Base-by-base conservation (phyloP, 352 stramenopile genomes). In the Phytophthora colocasiae region DNA sequence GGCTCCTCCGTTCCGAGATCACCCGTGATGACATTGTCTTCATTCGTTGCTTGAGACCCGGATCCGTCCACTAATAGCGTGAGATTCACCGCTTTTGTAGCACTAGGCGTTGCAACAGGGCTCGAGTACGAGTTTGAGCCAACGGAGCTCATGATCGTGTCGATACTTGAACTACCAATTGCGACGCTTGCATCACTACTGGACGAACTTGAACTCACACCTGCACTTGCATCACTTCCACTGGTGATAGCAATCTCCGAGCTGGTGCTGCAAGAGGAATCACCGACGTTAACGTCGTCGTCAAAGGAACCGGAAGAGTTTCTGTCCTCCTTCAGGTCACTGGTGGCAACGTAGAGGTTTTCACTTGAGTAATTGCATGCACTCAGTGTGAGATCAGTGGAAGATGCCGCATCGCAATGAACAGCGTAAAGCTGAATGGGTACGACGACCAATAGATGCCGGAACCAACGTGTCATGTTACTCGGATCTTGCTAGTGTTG, bases 321-420 rank as follows among this genome's bases (percentile, higher is more conserved):
- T 5, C 17, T 53, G 39, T 24, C 54, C 3, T 29, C 59, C 43
- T 75, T 58, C 4, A 53, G 31, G 2, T 50, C 55, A 4, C 43
- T 65, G 4, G 52, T 29, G 38, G 61, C 56, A 34, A 81, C 70
- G 56, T 87, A 84, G 8, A 73, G 39, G 44, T 65, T 63, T n/a
- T 71, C 58, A 0, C 50, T 14, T 6, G 55, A 12, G 60, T 69
- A 71, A 44, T 66, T 43, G 32, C 69, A 78, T n/a, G 50, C 55
- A 43, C 56, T 72, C 29, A 59, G 40, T 4, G 55, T 55, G 27
- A 45, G 41, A 26, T 52, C 56, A 31, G 38, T 66, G 36, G 60
- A 66, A 17, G 36, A 59, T 8, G 56, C 34, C 1, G 58, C 69
- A 5, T 46, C 12, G 40, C 66, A 69, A 19, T 36, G 22, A 40